phyloP scores from a whole-genome alignment of 495 filamentous ascomycete genomes.

The Aspergillus diversus region DNA sequence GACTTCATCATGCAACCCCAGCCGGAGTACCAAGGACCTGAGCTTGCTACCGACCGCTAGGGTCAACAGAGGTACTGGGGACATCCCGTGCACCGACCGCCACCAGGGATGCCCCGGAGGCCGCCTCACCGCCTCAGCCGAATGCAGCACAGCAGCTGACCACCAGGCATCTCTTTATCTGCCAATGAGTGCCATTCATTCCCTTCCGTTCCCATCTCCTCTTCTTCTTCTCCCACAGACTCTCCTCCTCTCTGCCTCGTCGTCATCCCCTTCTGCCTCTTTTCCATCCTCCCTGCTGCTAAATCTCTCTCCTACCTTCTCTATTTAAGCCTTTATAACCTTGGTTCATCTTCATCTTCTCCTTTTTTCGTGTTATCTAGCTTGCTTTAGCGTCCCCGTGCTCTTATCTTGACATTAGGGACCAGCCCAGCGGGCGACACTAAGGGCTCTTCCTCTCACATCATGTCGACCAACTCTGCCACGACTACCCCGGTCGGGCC shows the following conservation, averaged over 20 bases:
- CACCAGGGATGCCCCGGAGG: slow-evolving; percentile 8
- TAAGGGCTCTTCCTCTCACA: slow-evolving; percentile 20
- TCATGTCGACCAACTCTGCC: slow-evolving; percentile 39
- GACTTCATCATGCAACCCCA: not conserved
- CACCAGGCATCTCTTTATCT: slow-evolving; percentile 28
- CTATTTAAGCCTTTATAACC: not conserved
- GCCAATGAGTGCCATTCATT: slow-evolving; percentile 19
- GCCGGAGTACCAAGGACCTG: not conserved
- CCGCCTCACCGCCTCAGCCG: slow-evolving; percentile 14
- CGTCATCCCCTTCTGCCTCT: slow-evolving; percentile 13
- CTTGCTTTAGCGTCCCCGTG: slow-evolving; percentile 7
- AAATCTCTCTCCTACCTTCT: slow-evolving; percentile 13
- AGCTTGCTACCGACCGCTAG: not conserved
- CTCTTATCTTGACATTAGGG: slow-evolving; percentile 10
- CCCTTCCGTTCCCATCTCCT: slow-evolving; percentile 15
- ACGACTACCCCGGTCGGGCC: slow-evolving; percentile 49
- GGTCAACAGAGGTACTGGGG: not conserved
- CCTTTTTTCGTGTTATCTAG: slow-evolving; percentile 1
- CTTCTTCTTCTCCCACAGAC: slow-evolving; percentile 8
- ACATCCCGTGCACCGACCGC: slow-evolving; percentile 2
- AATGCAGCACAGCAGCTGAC: slow-evolving; percentile 29
- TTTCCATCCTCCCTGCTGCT: slow-evolving; percentile 11
- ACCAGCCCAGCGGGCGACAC: slow-evolving; percentile 9
- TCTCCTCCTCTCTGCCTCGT: slow-evolving; percentile 9
- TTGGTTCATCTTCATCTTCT: not conserved